Conservation (phyloP, 1,284 basidiomycete species). For the Phellopilus nigrolimitatus region DNA sequence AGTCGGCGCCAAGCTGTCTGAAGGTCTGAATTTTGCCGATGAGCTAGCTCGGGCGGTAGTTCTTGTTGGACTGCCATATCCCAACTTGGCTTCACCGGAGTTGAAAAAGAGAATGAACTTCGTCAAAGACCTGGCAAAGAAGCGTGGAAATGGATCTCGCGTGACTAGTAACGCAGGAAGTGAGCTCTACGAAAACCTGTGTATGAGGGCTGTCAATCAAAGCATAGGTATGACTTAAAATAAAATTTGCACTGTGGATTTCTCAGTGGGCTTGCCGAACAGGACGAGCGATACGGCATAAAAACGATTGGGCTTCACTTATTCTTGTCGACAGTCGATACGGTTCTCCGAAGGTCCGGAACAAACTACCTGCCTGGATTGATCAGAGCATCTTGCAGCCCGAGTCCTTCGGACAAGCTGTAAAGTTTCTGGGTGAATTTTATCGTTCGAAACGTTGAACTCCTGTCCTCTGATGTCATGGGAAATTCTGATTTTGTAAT, state of each 20-base stretch:
- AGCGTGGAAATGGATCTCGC: slow-evolving; percentile 32
- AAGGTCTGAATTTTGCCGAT: slow-evolving; percentile 95
- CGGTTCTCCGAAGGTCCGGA: slow-evolving; percentile 55
- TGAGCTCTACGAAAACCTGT: slow-evolving; percentile 89
- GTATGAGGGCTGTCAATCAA: slow-evolving; percentile 97
- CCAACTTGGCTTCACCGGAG: slow-evolving; percentile 88
- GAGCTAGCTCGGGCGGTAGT: slow-evolving; percentile 85
- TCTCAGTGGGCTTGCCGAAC: slow-evolving; percentile 10
- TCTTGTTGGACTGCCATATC: slow-evolving; percentile 90
- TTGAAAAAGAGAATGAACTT: slow-evolving; percentile 90
- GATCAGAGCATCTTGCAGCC: slow-evolving; percentile 57
- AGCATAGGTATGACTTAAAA: slow-evolving; percentile 71
- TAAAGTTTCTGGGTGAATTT: slow-evolving; percentile 68
- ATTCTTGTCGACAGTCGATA: slow-evolving; percentile 86
- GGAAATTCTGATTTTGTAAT: too few relatives aligned
- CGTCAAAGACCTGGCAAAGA: slow-evolving; percentile 45
- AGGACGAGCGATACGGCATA: slow-evolving; percentile 89
- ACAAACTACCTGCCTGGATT: slow-evolving; percentile 88
- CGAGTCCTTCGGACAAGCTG: slow-evolving; percentile 69
- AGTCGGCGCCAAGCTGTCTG: slow-evolving; percentile 94
- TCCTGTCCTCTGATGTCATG: too few relatives aligned
- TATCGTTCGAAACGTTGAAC: too few relatives aligned
- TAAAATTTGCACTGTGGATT: neutral
- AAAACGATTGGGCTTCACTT: slow-evolving; percentile 80
- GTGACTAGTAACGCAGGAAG: slow-evolving; percentile 65